These are phyloP conservation scores for Wickerhamomyces canadensis DNA, from an alignment of 805 yeast genomes.

Conservation along the genomic window DNA sequence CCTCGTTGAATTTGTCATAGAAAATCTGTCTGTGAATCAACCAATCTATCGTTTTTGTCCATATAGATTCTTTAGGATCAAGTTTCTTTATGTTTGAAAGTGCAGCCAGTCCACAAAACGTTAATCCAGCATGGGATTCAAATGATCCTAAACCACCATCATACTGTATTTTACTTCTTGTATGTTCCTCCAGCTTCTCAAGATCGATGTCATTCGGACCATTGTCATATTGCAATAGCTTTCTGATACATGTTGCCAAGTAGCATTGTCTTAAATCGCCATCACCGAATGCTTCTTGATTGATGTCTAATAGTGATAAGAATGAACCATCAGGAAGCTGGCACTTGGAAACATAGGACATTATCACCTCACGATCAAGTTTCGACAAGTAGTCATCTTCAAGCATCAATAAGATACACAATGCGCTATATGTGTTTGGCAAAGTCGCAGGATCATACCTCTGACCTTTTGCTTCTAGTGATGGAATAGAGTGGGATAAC, in stretches of 20 bases:
- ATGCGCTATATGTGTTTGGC: slow-evolving; percentile 73
- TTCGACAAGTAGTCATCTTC: slow-evolving; percentile 35
- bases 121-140: slow-evolving; percentile 84
- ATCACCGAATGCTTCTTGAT: slow-evolving; percentile 45
- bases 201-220: slow-evolving; percentile 33
- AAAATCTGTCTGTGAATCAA: slow-evolving; percentile 58
- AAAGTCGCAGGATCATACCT: slow-evolving; percentile 58
- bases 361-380: slow-evolving; percentile 38
- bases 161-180: slow-evolving; percentile 31
- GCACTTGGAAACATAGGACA: slow-evolving; percentile 51
- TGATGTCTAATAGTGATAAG: slow-evolving; percentile 32
- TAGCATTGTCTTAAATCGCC: slow-evolving; percentile 70
- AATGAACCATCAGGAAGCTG: slow-evolving; percentile 62
- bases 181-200: slow-evolving; percentile 32
- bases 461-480: slow-evolving; percentile 1
- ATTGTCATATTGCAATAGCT: slow-evolving; percentile 32
- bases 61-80: slow-evolving; percentile 19
- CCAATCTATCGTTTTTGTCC: slow-evolving; percentile 47
- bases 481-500: slow-evolving; percentile 34
- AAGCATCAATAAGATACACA: slow-evolving; percentile 50
- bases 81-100: slow-evolving; percentile 36
- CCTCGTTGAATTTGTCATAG: slow-evolving; percentile 26
- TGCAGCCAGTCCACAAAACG: slow-evolving; percentile 76
- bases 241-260: slow-evolving; percentile 62
- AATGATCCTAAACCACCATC: slow-evolving; percentile 71